phyloP scores from a whole-genome alignment of 495 filamentous ascomycete genomes.

The Haplographium delicatum region DNA sequence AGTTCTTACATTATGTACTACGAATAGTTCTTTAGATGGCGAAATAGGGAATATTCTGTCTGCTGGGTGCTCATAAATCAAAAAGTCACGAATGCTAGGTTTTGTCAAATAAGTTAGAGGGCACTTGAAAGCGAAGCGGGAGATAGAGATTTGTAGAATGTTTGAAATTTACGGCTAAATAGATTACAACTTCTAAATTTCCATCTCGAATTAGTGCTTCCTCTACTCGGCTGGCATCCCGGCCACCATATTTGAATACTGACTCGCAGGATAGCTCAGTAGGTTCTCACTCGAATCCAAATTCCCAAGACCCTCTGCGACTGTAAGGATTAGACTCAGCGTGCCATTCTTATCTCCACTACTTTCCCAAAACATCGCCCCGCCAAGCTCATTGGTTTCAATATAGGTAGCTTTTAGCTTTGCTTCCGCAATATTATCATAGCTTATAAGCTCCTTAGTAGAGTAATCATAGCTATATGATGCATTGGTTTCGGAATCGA shows the following conservation, averaged over 20 bases:
- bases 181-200: no score
- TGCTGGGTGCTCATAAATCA: no score
- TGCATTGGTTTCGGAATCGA: constrained; percentile 49
- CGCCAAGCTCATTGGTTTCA: constrained; percentile 56
- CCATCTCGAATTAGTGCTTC: no score
- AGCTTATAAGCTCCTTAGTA: constrained; percentile 59
- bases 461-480: constrained; percentile 63
- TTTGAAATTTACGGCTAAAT: no score
- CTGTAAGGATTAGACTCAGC: constrained; percentile 50
- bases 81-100: no score
- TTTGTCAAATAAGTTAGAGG: no score
- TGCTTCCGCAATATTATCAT: constrained; percentile 61
- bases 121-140: no score
- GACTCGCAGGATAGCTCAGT: constrained; percentile 61
- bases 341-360: constrained; percentile 61
- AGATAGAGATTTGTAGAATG: no score
- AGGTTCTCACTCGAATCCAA: constrained; percentile 60
- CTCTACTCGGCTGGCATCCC: constrained; percentile 39
- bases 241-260: constrained; percentile 68
- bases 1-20: background rate
- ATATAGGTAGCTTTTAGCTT: constrained; percentile 62
- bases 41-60: no score
- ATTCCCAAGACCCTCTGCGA: constrained; percentile 35
- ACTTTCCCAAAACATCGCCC: constrained; percentile 89
- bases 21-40: background rate